A percentile compares a stretch with the other conserved stretches of the same genome.
These are phyloP conservation scores for Pulveroboletus sp. DNA, from an alignment of 768 basidiomycete species.

Conservation along the genomic window DNA sequence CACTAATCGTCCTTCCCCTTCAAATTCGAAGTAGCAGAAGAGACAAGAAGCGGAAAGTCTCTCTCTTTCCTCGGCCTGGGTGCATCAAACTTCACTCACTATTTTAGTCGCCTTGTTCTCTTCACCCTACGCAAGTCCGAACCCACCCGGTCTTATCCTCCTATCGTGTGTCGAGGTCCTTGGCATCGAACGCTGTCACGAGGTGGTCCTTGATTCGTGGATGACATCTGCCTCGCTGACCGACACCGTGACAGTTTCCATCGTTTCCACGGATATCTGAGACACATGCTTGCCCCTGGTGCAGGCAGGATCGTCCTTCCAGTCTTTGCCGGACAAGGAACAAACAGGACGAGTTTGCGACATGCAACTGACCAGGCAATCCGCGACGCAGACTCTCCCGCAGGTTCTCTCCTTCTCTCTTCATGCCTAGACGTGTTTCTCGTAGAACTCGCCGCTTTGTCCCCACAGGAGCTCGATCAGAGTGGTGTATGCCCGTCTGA, in stretches of 20 bases:
- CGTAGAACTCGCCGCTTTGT: slow-evolving; percentile 44
- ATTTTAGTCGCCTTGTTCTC: slow-evolving; percentile 8
- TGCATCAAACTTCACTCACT: slow-evolving; percentile 2
- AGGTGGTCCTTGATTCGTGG: not conserved
- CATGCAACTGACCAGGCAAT: slow-evolving; percentile 36
- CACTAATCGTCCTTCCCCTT: slow-evolving; percentile 3
- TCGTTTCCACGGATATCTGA: not conserved
- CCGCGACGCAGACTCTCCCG: slow-evolving; percentile 37
- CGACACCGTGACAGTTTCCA: not conserved
- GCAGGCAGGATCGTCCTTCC: slow-evolving; percentile 33
- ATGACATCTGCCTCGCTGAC: not conserved
- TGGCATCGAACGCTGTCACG: not conserved
- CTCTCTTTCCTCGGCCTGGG: slow-evolving; percentile 15
- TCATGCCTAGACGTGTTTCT: slow-evolving; percentile 50
- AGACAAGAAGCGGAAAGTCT: slow-evolving; percentile 18
- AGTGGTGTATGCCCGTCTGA: slow-evolving; percentile 40
- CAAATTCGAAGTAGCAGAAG: slow-evolving; percentile 16
- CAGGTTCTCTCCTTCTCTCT: slow-evolving; percentile 39
- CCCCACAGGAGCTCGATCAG: slow-evolving; percentile 32
- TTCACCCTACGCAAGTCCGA: too few species aligned
- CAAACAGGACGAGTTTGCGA: slow-evolving; percentile 29
- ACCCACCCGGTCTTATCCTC: too few species aligned
- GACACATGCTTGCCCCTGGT: slow-evolving; percentile 7
- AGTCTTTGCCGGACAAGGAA: slow-evolving; percentile 56
- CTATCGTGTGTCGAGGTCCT: not conserved